Evolutionary conservation across 495 filamentous ascomycete species (phyloP), one percentile per base, ranked within the genome.

Genomic region (Staphylotrichum longicolle): DNA sequence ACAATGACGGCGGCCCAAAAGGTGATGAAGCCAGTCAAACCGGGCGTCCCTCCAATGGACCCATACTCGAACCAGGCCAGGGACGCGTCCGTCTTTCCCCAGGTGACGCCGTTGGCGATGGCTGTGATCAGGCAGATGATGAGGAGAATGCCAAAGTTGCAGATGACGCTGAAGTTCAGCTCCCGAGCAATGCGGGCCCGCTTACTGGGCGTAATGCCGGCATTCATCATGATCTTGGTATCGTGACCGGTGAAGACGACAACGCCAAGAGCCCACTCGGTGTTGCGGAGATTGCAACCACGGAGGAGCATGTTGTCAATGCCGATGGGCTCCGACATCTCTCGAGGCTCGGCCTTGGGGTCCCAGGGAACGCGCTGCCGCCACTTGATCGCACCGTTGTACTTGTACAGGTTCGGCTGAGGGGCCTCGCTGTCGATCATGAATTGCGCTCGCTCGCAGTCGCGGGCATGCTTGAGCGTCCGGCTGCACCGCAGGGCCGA

Each of bases 191-290:
- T 92, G 51, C 90, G 85, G 47, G 95, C 84, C 63, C 93, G 88
- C 77, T 99, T 99, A 65, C 86, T 95, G 8, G 95, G 95, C n/a
- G 95, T 98, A 50, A 91, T 90, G 57, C 95, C 95, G 10, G 95
- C 88, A 72, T 99, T 99, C 76, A 97, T 88, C 95, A 99, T 99
- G 73, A 98, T 98, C 78, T 98, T 99, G 27, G 95, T 96, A 68
- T 99, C 95, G 66, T 89, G 87, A 44, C 95, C 95, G 32, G 95
- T 99, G 79, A 96, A 99, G 42, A 96, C 78, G 51, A 98, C 95
- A n/a, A 99, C 82, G 59, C 93, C 95, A 34, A 99, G 84, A 54
- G 90, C 82, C 95, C 95, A 99, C 68, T 98, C 91, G 5, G 95
- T 99, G 74, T 98, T 99, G 53, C 91, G 87, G 7, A 99, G 77